Base-by-base conservation (phyloP, 768 basidiomycete species). In the Coprinopsis sp. region DNA sequence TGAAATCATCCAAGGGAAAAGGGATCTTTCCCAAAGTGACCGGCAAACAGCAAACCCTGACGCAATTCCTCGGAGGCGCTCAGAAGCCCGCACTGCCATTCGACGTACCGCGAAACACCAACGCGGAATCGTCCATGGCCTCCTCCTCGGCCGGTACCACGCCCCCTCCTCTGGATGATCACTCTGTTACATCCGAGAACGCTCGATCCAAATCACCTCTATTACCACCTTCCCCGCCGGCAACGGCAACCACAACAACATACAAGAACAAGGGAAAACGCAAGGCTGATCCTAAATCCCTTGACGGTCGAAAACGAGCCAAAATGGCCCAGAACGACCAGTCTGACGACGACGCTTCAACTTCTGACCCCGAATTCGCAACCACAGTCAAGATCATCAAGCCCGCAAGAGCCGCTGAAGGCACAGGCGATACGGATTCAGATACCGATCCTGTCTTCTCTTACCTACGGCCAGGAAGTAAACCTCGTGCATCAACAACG, bases 221-320 rank as follows among this genome's bases (percentile, higher is more conserved):
- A 38, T 59, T 87, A 43, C 82, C 84, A 6, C 84, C 85, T 14
- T 85, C 87, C 14, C 86, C 86, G n/a, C 80, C 82, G 14, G 73
- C 74, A 3, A 64, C 40, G 5, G 4, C 40, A 18, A 37, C 64
- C 19, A 51, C 59, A 24, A 58, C 54, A 16, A 46, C 55, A 5
- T 49, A 57, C 19, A 51, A 51, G 37, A 55, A 51, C 43, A 66
- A 58, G 54, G 58, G 51, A 61, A 67, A 58, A 55, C 58, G 64
- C 21, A 78, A 72, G 55, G 66, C 62, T 29, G 76, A 69, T 49
- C 61, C 59, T 11, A 72, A 64, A 44, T 21, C 33, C 22, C 16
- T 30, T 13, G 28, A n/a, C 21, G 47, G 54, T n/a, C 53, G 77
- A 50, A 84, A 82, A 66, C 81, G 77, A 56, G 60, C 64, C 16